Conservation (phyloP, 768 basidiomycete species). For the Amanita exitialis region DNA sequence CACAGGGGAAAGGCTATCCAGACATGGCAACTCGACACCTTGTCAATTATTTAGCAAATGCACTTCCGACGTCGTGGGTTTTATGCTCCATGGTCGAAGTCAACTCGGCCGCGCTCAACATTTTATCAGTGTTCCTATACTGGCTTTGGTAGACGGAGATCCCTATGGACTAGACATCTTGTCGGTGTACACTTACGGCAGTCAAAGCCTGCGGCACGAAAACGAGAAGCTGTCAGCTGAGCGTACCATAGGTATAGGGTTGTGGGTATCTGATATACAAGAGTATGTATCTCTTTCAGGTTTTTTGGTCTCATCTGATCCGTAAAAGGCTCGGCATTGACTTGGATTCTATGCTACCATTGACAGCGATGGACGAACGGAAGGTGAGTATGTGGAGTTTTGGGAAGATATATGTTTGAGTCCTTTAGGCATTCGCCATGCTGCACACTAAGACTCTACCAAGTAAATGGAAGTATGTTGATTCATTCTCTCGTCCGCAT, state of each 20-base stretch:
- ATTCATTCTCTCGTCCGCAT: background rate
- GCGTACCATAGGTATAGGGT: constrained; percentile 73
- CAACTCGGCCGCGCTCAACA: background rate
- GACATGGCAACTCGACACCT: constrained; percentile 87
- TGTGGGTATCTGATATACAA: constrained; percentile 58
- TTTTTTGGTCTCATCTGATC: background rate
- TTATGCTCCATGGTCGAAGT: background rate
- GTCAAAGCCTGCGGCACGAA: constrained; percentile 61
- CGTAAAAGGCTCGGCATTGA: constrained; percentile 45
- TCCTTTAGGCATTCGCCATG: constrained; percentile 51
- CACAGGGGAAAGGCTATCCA: constrained; percentile 93
- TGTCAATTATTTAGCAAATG: constrained; percentile 59
- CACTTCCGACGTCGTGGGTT: constrained; percentile 49
- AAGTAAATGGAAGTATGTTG: constrained; percentile 51
- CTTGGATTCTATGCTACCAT: constrained; percentile 52
- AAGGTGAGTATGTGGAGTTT: constrained; percentile 36
- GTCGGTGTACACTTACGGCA: constrained; percentile 80
- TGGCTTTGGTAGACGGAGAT: constrained; percentile 83
- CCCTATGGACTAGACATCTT: constrained; percentile 90
- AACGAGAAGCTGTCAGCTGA: constrained; percentile 53
- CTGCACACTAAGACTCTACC: constrained; percentile 43
- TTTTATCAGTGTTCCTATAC: constrained; percentile 54
- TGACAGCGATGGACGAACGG: constrained; percentile 61
- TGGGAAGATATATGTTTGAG: background rate
- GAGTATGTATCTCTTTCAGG: constrained; percentile 28